Evolutionary conservation across 1,139 yeast genomes (phyloP).

Genomic region (Yamadazyma songkhlaensis): DNA sequence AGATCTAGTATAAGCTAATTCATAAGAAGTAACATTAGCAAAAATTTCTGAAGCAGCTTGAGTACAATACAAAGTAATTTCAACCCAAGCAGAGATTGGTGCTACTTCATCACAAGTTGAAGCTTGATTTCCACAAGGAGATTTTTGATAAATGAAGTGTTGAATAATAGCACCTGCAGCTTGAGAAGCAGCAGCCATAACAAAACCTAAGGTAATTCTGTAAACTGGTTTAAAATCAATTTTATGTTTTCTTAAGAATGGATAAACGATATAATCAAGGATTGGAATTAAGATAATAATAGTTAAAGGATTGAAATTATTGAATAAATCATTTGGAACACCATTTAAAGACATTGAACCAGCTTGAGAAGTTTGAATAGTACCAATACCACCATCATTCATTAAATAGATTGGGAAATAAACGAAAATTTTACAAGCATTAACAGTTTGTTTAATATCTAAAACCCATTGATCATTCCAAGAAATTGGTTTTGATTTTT

Average conservation of each 20-base stretch:
- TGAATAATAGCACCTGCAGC: constrained; percentile 42
- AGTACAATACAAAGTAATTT: constrained; percentile 47
- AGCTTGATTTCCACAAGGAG: constrained; percentile 42
- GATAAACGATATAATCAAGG: constrained; percentile 56
- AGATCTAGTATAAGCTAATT: constrained; percentile 67
- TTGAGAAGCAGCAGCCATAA: constrained; percentile 35
- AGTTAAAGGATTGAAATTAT: constrained; percentile 66
- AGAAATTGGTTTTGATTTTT: constrained; percentile 29
- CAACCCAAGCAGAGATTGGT: constrained; percentile 56
- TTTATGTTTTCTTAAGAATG: constrained; percentile 49
- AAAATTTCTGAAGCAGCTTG: constrained; percentile 70
- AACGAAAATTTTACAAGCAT: constrained; percentile 61
- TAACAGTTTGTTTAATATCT: constrained; percentile 56
- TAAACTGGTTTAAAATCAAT: constrained; percentile 37
- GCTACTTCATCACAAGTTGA: constrained; percentile 50
- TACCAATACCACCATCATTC: constrained; percentile 65
- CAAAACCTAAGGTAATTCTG: constrained; percentile 36
- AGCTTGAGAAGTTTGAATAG: constrained; percentile 62
- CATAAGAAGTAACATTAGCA: constrained; percentile 65
- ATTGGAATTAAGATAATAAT: constrained; percentile 64
- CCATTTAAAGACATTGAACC: constrained; percentile 66
- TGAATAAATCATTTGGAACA: constrained; percentile 69
- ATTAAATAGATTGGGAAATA: constrained; percentile 62
- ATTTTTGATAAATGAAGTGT: constrained; percentile 29
- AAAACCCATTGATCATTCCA: constrained; percentile 60